Base-by-base conservation (phyloP, 108 stramenopile species). In the Seminavis robusta region DNA sequence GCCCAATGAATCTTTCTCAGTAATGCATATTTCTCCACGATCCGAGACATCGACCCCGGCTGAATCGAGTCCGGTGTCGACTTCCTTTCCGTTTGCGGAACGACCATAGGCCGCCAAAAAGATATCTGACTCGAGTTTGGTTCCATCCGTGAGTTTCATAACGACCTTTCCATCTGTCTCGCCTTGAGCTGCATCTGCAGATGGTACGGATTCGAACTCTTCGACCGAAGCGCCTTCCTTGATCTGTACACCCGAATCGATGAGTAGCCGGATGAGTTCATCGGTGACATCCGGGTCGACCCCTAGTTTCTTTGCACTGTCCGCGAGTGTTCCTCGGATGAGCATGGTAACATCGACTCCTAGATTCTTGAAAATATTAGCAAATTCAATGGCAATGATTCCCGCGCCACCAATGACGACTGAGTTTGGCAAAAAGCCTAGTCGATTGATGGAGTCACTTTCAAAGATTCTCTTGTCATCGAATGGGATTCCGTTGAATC, bases 301-400 rank as follows among this genome's bases (percentile, higher is more conserved):
- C 23, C 88, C 88, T 54, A 86, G 84, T 64, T 90, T 85, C 80
- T 76, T 79, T 7, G 84, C 82, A 65, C 84, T 83, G 27, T 80
- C 53, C 0, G 88, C 82, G 26, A 71, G 53, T 0, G 61, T 28
- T 52, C 83, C 84, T 6, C 88, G 71, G 69, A 90, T 86, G 30
- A 90, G 64, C 9, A 90, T 52, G 29, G 88, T 86, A 11, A 90
- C 88, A 7, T 59, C 58, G 28, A 74, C 74, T 6, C 88, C 88
- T 32, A 90, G 44, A 56, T 86, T 90, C 39, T 76, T 65, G 52
- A 90, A 86, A 20, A 90, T 85, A 45, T 85, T 85, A 30, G 88
- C 88, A 74, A 73, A 90, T 67, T 90, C 88, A 15, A 90, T 71
- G 3, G 88, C 84, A 68, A 90, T 77, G 39, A 90, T 90, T 11